These are phyloP conservation scores for Mangifera indica DNA, from an alignment of 345 rosid species.

Conservation along the genomic window DNA sequence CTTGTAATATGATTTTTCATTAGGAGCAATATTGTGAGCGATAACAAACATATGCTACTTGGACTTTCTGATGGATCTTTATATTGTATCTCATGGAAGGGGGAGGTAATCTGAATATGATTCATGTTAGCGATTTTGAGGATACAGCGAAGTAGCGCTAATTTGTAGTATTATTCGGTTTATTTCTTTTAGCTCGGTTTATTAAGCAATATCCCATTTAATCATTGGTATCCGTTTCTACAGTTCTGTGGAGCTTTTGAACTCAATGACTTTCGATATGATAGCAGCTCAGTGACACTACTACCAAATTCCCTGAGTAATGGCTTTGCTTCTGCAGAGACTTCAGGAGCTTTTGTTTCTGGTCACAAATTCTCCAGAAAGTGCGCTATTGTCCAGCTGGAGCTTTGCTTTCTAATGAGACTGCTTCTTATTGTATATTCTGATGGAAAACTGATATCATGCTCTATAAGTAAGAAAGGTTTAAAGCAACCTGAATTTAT, in stretches of 20 bases:
- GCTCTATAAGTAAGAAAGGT: slow-evolving; percentile 87
- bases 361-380: slow-evolving; percentile 34
- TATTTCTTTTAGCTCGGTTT: slow-evolving; percentile 1
- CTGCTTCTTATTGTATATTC: slow-evolving; percentile 70
- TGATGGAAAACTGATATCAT: slow-evolving; percentile 70
- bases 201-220: slow-evolving; percentile 10
- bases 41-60: slow-evolving; percentile 67
- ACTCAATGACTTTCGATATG: slow-evolving; percentile 39
- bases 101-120: slow-evolving; percentile 63
- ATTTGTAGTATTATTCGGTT: neutral
- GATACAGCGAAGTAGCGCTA: neutral
- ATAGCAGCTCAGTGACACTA: slow-evolving; percentile 34
- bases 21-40: slow-evolving; percentile 92
- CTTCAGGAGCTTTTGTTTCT: slow-evolving; percentile 32
- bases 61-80: slow-evolving; percentile 90
- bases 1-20: slow-evolving; percentile 12
- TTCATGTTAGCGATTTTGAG: slow-evolving; percentile 8
- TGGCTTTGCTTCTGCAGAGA: slow-evolving; percentile 50
- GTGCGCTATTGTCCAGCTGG: slow-evolving; percentile 61
- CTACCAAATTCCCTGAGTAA: slow-evolving; percentile 45
- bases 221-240: slow-evolving; percentile 16
- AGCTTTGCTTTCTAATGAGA: slow-evolving; percentile 65
- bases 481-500: slow-evolving; percentile 66
- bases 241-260: slow-evolving; percentile 84
- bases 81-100: slow-evolving; percentile 90